phyloP scores from a whole-genome alignment of 306 rosid genomes.

The Carpinus viminea region DNA sequence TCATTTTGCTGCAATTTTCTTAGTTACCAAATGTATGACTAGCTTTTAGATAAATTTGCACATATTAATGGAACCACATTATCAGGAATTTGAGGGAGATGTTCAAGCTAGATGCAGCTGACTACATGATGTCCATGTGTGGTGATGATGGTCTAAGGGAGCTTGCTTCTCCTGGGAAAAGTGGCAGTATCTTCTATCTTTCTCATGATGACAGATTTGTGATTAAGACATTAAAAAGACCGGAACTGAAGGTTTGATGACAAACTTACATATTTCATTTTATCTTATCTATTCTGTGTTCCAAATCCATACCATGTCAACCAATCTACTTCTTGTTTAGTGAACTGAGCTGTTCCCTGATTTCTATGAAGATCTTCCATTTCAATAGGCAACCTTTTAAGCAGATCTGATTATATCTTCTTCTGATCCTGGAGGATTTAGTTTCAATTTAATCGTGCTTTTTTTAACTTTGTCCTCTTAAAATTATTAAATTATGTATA shows the following conservation, averaged over 20 bases:
- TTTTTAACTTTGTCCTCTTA: neutral
- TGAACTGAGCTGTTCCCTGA: neutral
- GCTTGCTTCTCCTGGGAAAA: conserved; percentile 89
- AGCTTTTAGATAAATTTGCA: conserved; percentile 11
- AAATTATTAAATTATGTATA: neutral
- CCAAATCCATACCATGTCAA: neutral
- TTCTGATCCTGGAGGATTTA: neutral
- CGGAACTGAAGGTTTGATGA: conserved; percentile 86
- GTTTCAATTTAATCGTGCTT: neutral
- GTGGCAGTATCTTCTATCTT: conserved; percentile 97
- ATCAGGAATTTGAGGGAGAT: conserved; percentile 97
- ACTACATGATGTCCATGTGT: conserved; percentile 99
- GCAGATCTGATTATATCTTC: neutral
- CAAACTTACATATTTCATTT: neutral
- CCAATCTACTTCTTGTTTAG: neutral
- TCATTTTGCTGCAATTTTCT: neutral
- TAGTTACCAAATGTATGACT: neutral
- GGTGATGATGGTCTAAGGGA: conserved; percentile 87
- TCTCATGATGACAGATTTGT: conserved; percentile 97
- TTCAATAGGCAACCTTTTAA: neutral
- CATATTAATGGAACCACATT: conserved; percentile 20
- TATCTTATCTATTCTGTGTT: neutral
- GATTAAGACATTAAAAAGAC: conserved; percentile 77
- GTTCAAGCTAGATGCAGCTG: conserved; percentile 98
- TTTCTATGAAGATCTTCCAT: neutral